Evolutionary conservation across 2,329 filamentous ascomycete genomes (phyloP), one percentile per base, ranked within the genome.

Genomic region (Trichoderma sp.): DNA sequence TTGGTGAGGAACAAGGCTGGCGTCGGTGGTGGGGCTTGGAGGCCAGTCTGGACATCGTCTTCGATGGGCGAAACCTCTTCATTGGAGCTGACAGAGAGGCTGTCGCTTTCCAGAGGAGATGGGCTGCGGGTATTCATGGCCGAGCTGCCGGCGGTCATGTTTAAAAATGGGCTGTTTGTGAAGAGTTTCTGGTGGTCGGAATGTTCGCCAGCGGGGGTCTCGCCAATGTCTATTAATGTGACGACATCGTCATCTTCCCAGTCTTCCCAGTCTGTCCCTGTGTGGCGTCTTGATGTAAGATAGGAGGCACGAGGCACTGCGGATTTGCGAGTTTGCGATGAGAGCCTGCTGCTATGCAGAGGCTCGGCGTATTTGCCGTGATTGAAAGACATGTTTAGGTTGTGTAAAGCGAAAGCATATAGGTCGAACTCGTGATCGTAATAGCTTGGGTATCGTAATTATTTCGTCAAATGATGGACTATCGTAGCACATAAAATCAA

Each of bases 221-320:
- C 79, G 43, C 75, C 77, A 27, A 79, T 74, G 24, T 81, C 79
- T 66, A 81, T 79, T 43, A 80, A 80, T 13, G 82, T 82, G 27
- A 81, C 66, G 35, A 79, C 77, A 53, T 83, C 80, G 61, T 86
- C 83, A 70, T 85, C 84, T 67, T 85, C 82, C 85, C 85, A 87
- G 33, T 86, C 83, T 70, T 86, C 84, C 85, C 85, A 86, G 10
- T 86, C 83, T 16, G 85, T 82, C 60, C 72, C 76, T 52, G 21
- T 33, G n/a, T 53, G 61, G 21, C 52, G 56, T 70, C 72, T 62
- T 57, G 70, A 58, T 68, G 70, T 58, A 52, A 58, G 62, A 67
- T 63, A 29, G 69, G 65, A 62, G 68, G 31, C 63, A 70, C 70
- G 59, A 69, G 72, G 71, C n/a, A 35, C 67, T 58, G 70, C 57